Conservation (phyloP, 2,329 filamentous ascomycete genomes). For the Clonostachys byssicola region DNA sequence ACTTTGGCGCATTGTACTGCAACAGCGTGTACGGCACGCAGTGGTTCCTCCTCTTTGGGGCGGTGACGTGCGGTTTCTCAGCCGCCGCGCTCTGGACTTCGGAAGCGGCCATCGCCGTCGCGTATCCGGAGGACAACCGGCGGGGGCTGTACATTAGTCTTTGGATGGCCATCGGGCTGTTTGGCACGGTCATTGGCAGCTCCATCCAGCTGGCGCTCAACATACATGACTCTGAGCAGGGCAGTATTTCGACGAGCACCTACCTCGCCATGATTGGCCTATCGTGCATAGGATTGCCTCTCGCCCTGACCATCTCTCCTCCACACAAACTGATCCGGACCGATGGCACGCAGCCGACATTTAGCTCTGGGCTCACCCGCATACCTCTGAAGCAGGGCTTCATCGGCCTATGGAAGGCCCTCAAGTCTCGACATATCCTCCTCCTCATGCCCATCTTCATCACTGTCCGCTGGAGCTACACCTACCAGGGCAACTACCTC, state of each 20-base stretch:
- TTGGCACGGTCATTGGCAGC: conserved; percentile 30
- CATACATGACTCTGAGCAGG: conserved; percentile 23
- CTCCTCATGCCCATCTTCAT: conserved; percentile 6
- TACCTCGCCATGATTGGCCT: conserved; percentile 33
- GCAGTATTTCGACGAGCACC: conserved; percentile 5
- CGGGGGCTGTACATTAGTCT: conserved; percentile 12
- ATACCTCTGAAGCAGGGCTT: conserved; percentile 1
- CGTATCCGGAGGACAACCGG: conserved; percentile 14
- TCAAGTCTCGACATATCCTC: conserved; percentile 1
- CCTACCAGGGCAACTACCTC: conserved; percentile 6
- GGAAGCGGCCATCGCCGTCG: conserved; percentile 6
- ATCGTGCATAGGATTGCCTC: conserved; percentile 37
- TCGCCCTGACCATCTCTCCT: conserved; percentile 36
- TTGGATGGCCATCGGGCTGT: conserved; percentile 34
- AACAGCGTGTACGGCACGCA: conserved; percentile 37
- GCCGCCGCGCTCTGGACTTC: conserved; percentile 24
- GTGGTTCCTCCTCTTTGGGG: conserved; percentile 34
- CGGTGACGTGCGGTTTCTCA: conserved; percentile 28
- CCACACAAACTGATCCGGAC: conserved; percentile 37
- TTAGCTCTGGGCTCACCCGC: background rate
- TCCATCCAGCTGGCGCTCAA: conserved; percentile 43
- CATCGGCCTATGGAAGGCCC: conserved; percentile 1
- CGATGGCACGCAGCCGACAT: conserved; percentile 17
- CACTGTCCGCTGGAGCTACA: conserved; percentile 6
- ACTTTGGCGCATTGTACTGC: conserved; percentile 37